Conservation (phyloP, 177 flowering plant genomes). For the Vitis hybrid region DNA sequence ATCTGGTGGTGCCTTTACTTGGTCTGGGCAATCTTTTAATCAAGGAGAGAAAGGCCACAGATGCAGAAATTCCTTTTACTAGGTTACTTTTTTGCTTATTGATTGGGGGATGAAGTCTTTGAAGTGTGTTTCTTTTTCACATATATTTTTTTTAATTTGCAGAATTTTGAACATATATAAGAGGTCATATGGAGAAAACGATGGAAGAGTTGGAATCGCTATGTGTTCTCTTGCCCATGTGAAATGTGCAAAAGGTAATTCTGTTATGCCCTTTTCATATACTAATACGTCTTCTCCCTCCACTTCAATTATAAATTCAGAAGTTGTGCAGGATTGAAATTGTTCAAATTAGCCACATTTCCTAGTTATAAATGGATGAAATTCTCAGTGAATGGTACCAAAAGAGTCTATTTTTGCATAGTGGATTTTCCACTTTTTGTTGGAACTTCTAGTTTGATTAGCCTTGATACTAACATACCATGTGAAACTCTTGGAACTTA, state of each 20-base stretch:
- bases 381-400: not conserved
- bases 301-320: too few species aligned
- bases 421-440: not conserved
- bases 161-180: conserved; percentile 64
- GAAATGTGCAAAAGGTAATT: conserved; percentile 71
- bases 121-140: not conserved
- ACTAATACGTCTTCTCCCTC: too few species aligned
- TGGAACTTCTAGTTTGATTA: conserved; percentile 1
- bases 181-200: conserved; percentile 67
- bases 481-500: too few species aligned
- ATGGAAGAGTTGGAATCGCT: conserved; percentile 89
- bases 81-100: conserved; percentile 38
- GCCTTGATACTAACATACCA: not conserved
- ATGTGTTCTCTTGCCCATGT: conserved; percentile 82
- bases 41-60: conserved; percentile 55
- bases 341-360: too few species aligned
- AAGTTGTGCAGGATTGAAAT: too few species aligned
- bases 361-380: too few species aligned
- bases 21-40: conserved; percentile 79
- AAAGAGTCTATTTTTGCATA: not conserved
- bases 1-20: conserved; percentile 66
- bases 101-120: not conserved
- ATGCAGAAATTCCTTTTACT: conserved; percentile 64
- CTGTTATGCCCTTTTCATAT: not conserved
- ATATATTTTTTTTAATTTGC: conserved; percentile 5